Base-by-base conservation (phyloP, 495 filamentous ascomycete species). In the Chaetomidium leptoderma region DNA sequence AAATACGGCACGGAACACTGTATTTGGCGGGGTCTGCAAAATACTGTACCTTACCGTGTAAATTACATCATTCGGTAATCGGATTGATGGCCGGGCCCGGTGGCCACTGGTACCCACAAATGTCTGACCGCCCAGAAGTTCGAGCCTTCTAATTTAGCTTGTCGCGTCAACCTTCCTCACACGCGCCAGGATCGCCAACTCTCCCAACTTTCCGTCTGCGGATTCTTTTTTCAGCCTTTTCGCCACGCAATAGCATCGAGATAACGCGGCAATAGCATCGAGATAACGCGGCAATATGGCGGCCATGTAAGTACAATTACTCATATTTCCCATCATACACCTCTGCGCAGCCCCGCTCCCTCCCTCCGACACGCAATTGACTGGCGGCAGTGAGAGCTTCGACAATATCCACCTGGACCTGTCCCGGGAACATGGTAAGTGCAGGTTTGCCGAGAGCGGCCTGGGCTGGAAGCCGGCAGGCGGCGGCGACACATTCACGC, bases 391-490 rank as follows among this genome's bases (percentile, higher is more conserved):
- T 55, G 93, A 98, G 83, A 90, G 83, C 69, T 99, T 99, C 68
- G 91, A 97, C 66, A 89, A 88, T 68, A 96, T 97, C 75, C 88
- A 93, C 72, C 82, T 99, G 57, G 92, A 99, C 71, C 79, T 99
- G 27, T 96, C 91, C 46, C 90, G 89, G 68, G 86, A 90, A 65
- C 78, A 83, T 14, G 95, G 95, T 59, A 92, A 89, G 78, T 96
- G 90, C 76, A 85, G 92, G 65, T 89, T 99, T 63, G 91, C 90
- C 40, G 92, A 96, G 59, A 89, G 82, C 51, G 95, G 95, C 45
- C 77, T 96, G 61, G 95, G 92, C 45, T 99, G 95, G 95, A 93
- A 91, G 70, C 90, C 92, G 16, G 81, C 86, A 3, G 83, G 81
- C 19, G 89, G 89, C 63, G 89, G 90, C 65, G 92, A 97, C 40